Evolutionary conservation across 257 asterid species (phyloP).

Genomic region (Solanum corneliomulleri): DNA sequence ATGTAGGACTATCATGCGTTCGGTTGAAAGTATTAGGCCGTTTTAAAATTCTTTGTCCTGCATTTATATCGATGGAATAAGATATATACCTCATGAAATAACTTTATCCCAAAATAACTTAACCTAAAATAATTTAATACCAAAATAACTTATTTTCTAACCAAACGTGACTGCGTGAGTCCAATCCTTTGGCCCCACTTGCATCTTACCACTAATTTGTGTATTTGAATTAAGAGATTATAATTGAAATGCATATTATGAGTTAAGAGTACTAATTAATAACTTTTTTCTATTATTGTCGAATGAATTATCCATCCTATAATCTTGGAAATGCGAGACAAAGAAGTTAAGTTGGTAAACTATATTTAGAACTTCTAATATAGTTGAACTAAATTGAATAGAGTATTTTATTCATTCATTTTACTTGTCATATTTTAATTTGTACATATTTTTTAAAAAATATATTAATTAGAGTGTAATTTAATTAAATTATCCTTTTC

Average conservation of each 20-base stretch:
- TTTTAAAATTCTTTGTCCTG: no score
- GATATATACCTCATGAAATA: no score
- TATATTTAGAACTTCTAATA: not conserved
- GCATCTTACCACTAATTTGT: not conserved
- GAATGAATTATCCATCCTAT: not conserved
- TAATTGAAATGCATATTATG: not conserved
- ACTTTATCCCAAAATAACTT: no score
- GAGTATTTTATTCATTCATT: not conserved
- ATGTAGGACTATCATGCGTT: not conserved
- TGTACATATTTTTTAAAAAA: no score
- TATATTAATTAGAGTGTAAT: not conserved
- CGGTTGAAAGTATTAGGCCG: not conserved
- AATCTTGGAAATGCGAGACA: not conserved
- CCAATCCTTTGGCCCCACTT: not conserved
- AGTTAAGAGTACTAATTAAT: not conserved
- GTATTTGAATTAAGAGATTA: not conserved
- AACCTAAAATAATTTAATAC: no score
- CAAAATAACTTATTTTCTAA: no score
- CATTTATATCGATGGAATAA: no score
- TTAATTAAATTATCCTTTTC: not conserved
- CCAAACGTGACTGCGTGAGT: not conserved
- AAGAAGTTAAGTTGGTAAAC: not conserved
- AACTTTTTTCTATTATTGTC: not conserved
- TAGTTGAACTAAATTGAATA: not conserved
- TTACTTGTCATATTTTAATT: no score